These are phyloP conservation scores for Lachancea thermotolerans DNA, from an alignment of 805 yeast species.

Conservation along the genomic window DNA sequence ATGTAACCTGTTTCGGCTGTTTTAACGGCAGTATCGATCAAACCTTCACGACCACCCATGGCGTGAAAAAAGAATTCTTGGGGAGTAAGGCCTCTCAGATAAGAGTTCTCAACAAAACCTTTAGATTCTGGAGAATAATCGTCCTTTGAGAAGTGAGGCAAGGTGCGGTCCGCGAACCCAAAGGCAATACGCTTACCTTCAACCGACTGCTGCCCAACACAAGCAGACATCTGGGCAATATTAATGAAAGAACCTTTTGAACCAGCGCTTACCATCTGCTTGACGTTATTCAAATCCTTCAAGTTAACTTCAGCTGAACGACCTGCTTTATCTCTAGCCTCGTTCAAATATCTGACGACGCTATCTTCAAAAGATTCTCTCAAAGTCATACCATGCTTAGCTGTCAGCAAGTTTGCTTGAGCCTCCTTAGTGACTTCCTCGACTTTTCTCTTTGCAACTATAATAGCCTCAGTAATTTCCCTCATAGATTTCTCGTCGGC, in stretches of 20 bases:
- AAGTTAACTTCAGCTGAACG: constrained; percentile 95
- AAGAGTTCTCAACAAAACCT: constrained; percentile 96
- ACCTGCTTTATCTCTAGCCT: constrained; percentile 99
- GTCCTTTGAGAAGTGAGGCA: constrained; percentile 97
- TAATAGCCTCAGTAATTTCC: constrained; percentile 85
- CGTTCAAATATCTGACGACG: constrained; percentile 89
- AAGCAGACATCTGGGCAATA: constrained; percentile 98
- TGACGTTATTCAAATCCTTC: constrained; percentile 90
- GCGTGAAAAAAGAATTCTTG: constrained; percentile 99
- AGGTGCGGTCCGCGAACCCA: constrained; percentile 91
- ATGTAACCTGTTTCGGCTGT: constrained; percentile 99
- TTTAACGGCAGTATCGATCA: constrained; percentile 98
- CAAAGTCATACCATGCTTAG: constrained; percentile 99
- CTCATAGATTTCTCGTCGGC: constrained; percentile 97
- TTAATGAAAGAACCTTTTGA: constrained; percentile 98
- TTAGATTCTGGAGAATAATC: constrained; percentile 98
- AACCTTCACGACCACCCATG: constrained; percentile 99
- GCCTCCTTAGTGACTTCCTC: constrained; percentile 92
- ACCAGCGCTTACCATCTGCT: constrained; percentile 99
- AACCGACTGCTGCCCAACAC: constrained; percentile 99
- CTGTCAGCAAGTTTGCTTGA: constrained; percentile 77
- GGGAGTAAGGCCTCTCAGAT: constrained; percentile 94
- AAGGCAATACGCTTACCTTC: constrained; percentile 99
- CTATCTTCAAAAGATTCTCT: constrained; percentile 98
- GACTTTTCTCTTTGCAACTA: constrained; percentile 88